Evolutionary conservation across 257 asterid species (phyloP).

Genomic region (Lycium barbarum): DNA sequence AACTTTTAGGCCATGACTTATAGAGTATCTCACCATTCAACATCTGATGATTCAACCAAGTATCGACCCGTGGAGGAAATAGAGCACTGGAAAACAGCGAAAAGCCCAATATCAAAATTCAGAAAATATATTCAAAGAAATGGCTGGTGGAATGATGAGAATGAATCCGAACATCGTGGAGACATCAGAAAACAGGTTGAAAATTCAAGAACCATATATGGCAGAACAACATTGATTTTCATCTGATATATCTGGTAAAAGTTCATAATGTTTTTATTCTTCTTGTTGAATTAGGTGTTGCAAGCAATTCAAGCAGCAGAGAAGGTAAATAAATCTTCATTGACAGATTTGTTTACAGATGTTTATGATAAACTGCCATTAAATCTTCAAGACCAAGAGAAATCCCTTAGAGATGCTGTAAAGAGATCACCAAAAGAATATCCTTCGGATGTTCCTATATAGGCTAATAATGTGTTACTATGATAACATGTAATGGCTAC

Average conservation of each 20-base stretch:
- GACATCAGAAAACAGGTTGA: slow-evolving; percentile 67
- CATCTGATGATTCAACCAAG: slow-evolving; percentile 94
- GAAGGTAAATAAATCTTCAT: slow-evolving; percentile 57
- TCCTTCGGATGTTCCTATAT: slow-evolving; percentile 79
- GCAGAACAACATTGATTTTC: not conserved
- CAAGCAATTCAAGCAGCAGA: slow-evolving; percentile 80
- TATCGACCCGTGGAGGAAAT: slow-evolving; percentile 73
- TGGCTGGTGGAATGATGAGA: slow-evolving; percentile 86
- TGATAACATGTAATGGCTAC: not conserved
- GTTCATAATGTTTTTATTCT: not conserved
- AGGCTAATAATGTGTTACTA: slow-evolving; percentile 26
- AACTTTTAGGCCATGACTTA: slow-evolving; percentile 69
- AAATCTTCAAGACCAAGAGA: slow-evolving; percentile 79
- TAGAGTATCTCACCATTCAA: slow-evolving; percentile 92
- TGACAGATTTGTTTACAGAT: slow-evolving; percentile 66
- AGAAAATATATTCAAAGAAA: slow-evolving; percentile 75
- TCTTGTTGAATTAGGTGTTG: slow-evolving; percentile 53
- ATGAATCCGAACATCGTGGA: slow-evolving; percentile 60
- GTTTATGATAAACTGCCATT: slow-evolving; percentile 65
- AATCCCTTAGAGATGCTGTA: slow-evolving; percentile 61
- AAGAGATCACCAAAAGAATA: slow-evolving; percentile 66
- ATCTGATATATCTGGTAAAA: not conserved
- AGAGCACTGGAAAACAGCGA: slow-evolving; percentile 75
- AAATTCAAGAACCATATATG: not conserved
- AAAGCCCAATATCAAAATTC: slow-evolving; percentile 64